Base-by-base conservation (phyloP, 2,329 filamentous ascomycete species). In the Coniochaeta sp. region DNA sequence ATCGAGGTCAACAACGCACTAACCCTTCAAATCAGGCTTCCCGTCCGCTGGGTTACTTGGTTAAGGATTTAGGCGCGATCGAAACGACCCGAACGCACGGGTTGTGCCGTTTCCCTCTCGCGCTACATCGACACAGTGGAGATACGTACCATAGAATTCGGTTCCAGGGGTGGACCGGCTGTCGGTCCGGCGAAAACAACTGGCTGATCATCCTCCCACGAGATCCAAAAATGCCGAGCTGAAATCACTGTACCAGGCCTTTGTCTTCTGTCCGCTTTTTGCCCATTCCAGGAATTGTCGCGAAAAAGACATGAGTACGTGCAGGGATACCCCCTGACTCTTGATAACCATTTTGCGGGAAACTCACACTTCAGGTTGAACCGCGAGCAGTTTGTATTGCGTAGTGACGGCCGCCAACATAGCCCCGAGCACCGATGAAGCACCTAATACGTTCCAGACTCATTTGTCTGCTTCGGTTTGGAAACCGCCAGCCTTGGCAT, bases 211-310 rank as follows among this genome's bases (percentile, higher is more conserved):
- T 14, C 24, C 17, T 26, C 42, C 42, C 24, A 26, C 34, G 4
- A 47, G 42, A 12, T 47, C 47, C 47, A 52, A 30, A 30, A 17
- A 52, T 52, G 47, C 47, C 47, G 26, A 12, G 26, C 14, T 50
- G 14, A n/a, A n/a, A n/a, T n/a, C n/a, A n/a, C n/a, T n/a, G 24
- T 52, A 47, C 22, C 42, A 47, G 42, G 42, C 19, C 42, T 12
- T 47, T 47, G 42, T 47, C 42, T 26, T 47, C 42, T 47, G 19
- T n/a, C 47, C 24, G 26, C 24, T 26, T 30, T 38, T 55, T 55
- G 30, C 54, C 54, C 17, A 10, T 55, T 55, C 54, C 9, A 55
- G 54, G 30, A 55, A 55, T 55, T 55, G 54, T 55, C 28, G 54
- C 54, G 54, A 55, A 36, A 36, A 8, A 6, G 22, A 30, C 19